Base-by-base conservation (phyloP, 169 alveolate genomes). In the Fabrea salina region DNA sequence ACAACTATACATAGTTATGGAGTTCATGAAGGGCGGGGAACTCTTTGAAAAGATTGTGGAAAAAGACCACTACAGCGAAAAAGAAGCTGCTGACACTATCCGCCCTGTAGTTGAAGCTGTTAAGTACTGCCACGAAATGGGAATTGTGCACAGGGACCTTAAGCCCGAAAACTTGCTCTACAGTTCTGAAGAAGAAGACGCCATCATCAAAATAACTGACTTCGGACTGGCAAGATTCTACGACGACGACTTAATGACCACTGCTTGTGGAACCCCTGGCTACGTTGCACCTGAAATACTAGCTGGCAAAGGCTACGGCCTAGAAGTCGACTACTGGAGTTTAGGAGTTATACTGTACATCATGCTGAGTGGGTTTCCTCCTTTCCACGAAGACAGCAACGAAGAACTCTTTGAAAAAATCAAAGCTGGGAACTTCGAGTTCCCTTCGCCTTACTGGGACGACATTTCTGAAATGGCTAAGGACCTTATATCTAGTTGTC, bases 191-290 rank as follows among this genome's bases (percentile, higher is more conserved):
- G 97, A 91, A 30, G 86, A 79, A 39, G 91, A 83, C 35, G 77
- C 95, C 11, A 84, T 93, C n/a, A 66, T 93, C 30, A 93, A 93
- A 79, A 90, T 93, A 33, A 58, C 94, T 16, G 97, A 93, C 79
- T 93, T 93, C 75, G 94, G 95, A 33, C 82, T 93, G 13, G 95
- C 95, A 50, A 84, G 93, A 77, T 89, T 93, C 74, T 67, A 89
- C 27, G 86, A 82, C 2, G 92, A 86, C 35, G 94, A 91, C 53
- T 82, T 86, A 53, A 91, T 93, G 87, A 84, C 86, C 25, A 93
- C 97, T 13, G 97, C 97, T 22, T 93, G 97, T 71, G 97, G 97
- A 5, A 93, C 95, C 6, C 97, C 97, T 27, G 90, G 94, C 5
- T 93, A 93, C 85, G 95, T 93, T 1, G 97, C 97, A 2, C 97